Conservation (phyloP, 2,329 filamentous ascomycete species). For the Colletotrichum lentis region DNA sequence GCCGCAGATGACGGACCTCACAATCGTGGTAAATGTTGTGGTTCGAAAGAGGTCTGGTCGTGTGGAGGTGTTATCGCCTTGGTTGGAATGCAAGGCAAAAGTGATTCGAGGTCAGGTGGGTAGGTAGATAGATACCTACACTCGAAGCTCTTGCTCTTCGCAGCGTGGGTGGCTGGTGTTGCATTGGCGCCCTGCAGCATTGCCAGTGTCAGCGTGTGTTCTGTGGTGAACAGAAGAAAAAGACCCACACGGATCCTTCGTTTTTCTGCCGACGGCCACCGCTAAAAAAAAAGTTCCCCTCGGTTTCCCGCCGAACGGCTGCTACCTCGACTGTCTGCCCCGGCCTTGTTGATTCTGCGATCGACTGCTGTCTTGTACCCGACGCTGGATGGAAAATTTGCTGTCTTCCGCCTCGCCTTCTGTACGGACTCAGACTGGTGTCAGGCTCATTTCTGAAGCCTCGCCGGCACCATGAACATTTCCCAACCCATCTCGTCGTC, state of each 20-base stretch:
- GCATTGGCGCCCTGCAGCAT: not conserved
- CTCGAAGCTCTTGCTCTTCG: not conserved
- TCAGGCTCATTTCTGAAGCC: conserved; percentile 26
- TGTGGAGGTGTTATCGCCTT: not conserved
- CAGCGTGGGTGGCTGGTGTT: not conserved
- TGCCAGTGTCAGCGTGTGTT: not conserved
- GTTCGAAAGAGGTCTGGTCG: not conserved
- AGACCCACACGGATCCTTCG: not conserved
- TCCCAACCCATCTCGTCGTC: conserved; percentile 84
- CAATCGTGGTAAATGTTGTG: not conserved
- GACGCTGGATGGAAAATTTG: conserved; percentile 34
- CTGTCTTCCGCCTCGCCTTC: conserved; percentile 18
- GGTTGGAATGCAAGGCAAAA: not conserved
- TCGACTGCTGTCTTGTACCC: conserved; percentile 10
- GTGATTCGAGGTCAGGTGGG: not conserved
- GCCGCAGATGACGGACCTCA: not conserved
- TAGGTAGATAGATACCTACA: not conserved
- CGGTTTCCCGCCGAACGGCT: conserved; percentile 9
- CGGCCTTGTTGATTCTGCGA: conserved; percentile 23
- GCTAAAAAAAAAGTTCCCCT: conserved; percentile 53
- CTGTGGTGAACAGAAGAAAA: not conserved
- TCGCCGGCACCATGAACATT: conserved; percentile 66
- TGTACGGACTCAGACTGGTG: conserved; percentile 25
- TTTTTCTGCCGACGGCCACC: conserved; percentile 55
- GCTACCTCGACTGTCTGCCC: conserved; percentile 5